Percentiles rank a stretch among this genome's conserved stretches.
Evolutionary conservation across 1,139 yeast species (phyloP).

Genomic region (Candida mesenterica): DNA sequence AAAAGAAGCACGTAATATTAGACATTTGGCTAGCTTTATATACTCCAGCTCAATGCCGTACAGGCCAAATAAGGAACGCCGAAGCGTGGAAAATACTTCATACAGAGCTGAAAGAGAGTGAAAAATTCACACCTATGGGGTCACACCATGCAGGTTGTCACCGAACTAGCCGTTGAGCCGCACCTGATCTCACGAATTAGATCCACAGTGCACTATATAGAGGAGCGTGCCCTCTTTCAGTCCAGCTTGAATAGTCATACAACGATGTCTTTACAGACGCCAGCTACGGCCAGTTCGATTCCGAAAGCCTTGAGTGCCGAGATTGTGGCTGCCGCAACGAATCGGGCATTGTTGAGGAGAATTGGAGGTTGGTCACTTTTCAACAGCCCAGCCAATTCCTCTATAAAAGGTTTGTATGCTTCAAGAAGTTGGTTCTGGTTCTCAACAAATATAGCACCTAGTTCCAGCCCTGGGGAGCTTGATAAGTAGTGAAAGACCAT

Average conservation of each 20-base stretch:
- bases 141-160: too few relatives aligned
- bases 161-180: too few relatives aligned
- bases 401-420: not conserved
- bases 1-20: too few relatives aligned
- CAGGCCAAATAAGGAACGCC: not conserved
- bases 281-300: too few relatives aligned
- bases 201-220: too few relatives aligned
- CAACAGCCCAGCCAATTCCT: not conserved
- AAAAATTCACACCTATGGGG: too few relatives aligned
- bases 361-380: slow-evolving; percentile 11
- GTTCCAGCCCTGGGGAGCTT: not conserved
- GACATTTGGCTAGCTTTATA: too few relatives aligned
- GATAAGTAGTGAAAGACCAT: slow-evolving; percentile 18
- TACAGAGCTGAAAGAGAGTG: not conserved
- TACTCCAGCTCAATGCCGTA: not conserved
- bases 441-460: slow-evolving; percentile 1
- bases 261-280: too few relatives aligned
- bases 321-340: slow-evolving; percentile 31
- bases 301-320: slow-evolving; percentile 4
- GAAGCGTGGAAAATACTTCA: too few relatives aligned
- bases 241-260: too few relatives aligned
- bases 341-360: slow-evolving; percentile 33
- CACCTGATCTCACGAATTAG: too few relatives aligned
- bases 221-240: too few relatives aligned
- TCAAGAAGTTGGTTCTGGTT: not conserved